These are phyloP conservation scores for Cryomyces antarcticus DNA, from an alignment of 495 filamentous ascomycete species.

Conservation along the genomic window DNA sequence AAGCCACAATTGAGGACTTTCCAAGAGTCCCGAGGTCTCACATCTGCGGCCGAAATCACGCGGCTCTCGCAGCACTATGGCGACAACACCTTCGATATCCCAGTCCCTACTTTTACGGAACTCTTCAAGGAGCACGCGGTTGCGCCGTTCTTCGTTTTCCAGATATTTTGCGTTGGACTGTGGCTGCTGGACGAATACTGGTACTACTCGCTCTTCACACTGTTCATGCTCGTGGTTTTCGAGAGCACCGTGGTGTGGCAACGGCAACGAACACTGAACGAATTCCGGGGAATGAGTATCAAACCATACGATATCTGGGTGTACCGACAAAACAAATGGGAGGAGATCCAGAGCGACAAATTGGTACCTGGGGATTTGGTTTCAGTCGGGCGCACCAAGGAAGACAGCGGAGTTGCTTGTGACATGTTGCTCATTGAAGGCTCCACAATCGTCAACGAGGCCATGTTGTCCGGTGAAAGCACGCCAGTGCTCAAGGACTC, in stretches of 20 bases:
- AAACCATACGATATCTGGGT: conserved; percentile 92
- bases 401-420: conserved; percentile 90
- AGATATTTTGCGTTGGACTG: conserved; percentile 93
- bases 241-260: conserved; percentile 99
- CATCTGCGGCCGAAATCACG: conserved; percentile 47
- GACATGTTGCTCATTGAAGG: conserved; percentile 93
- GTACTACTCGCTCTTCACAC: conserved; percentile 98
- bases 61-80: conserved; percentile 82
- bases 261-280: conserved; percentile 83
- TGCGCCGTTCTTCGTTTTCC: conserved; percentile 97
- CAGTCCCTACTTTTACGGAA: conserved; percentile 84
- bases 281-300: conserved; percentile 99
- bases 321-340: conserved; percentile 68
- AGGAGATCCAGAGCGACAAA: conserved; percentile 77
- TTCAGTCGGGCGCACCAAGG: conserved; percentile 85
- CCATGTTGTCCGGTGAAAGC: conserved; percentile 96
- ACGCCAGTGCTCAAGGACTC: conserved; percentile 95
- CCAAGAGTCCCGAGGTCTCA: conserved; percentile 57
- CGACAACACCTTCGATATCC: conserved; percentile 92
- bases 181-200: conserved; percentile 99
- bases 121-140: conserved; percentile 97
- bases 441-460: conserved; percentile 94
- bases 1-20: conserved; percentile 48
- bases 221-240: conserved; percentile 94
- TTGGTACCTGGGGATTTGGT: conserved; percentile 91